A percentile compares a stretch with the other conserved stretches of the same genome.
Conservation (phyloP, 169 alveolate genomes). For the Eimeria necatrix region DNA sequence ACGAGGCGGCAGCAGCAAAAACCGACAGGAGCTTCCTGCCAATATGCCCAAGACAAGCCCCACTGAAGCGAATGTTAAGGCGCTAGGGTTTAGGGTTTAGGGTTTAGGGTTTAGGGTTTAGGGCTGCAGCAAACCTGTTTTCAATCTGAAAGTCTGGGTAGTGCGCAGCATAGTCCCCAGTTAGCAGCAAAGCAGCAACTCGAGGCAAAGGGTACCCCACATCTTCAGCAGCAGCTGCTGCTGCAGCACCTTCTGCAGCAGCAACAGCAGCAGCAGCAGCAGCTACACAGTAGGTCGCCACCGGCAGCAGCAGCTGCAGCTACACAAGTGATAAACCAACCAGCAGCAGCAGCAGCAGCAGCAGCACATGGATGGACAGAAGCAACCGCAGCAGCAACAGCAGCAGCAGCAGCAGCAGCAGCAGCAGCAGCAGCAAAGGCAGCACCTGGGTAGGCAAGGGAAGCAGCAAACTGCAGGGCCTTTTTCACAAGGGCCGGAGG, state of each 20-base stretch:
- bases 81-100: neutral
- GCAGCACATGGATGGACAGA: too few relatives aligned
- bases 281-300: neutral
- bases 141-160: neutral
- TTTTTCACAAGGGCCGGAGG: neutral
- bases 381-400: neutral
- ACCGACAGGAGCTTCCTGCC: neutral
- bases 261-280: neutral
- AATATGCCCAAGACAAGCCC: neutral
- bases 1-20: neutral
- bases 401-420: neutral
- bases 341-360: too few relatives aligned
- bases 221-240: neutral
- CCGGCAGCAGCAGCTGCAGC: neutral
- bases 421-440: neutral
- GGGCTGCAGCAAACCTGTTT: neutral
- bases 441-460: neutral
- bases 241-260: neutral
- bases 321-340: too few relatives aligned
- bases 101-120: too few relatives aligned
- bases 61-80: neutral
- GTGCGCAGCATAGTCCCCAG: neutral
- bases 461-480: neutral
- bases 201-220: neutral
- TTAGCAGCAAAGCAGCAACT: neutral